Percentiles rank a stretch among this genome's conserved stretches.
phyloP scores from a whole-genome alignment of 2,329 filamentous ascomycete genomes.

The Penicillium expansum region DNA sequence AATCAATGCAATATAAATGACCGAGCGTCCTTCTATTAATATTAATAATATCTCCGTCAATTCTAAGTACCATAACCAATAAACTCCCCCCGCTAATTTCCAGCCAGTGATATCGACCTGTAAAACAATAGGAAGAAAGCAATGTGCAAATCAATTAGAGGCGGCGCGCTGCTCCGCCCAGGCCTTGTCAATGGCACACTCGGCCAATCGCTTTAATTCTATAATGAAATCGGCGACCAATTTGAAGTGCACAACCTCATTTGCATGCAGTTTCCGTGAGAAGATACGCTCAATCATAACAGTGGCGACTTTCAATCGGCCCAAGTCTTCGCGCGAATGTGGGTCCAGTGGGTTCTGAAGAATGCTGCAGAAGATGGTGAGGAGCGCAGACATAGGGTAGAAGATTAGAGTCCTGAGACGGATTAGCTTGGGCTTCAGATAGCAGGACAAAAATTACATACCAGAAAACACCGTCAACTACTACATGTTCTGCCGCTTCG shows the following conservation, averaged over 20 bases:
- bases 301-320: slow-evolving; percentile 45
- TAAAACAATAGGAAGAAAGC: neutral
- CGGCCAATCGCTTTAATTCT: slow-evolving; percentile 46
- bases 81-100: neutral
- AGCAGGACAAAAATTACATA: slow-evolving; percentile 26
- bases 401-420: slow-evolving; percentile 52
- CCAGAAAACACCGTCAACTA: slow-evolving; percentile 53
- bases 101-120: neutral
- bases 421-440: neutral
- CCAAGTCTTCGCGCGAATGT: slow-evolving; percentile 47
- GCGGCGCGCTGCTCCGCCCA: slow-evolving; percentile 28
- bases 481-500: slow-evolving; percentile 41
- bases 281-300: slow-evolving; percentile 45
- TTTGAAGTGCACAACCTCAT: slow-evolving; percentile 43
- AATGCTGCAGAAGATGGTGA: slow-evolving; percentile 57
- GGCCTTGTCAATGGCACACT: slow-evolving; percentile 45
- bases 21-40: neutral
- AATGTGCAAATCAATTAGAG: neutral
- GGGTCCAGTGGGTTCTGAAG: slow-evolving; percentile 49
- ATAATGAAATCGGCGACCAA: slow-evolving; percentile 46
- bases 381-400: slow-evolving; percentile 55
- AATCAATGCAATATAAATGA: neutral
- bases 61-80: neutral
- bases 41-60: neutral
- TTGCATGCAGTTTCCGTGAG: slow-evolving; percentile 27